Percentiles rank a stretch among this genome's conserved stretches.
phyloP scores from a whole-genome alignment of 2,329 filamentous ascomycete species.

The Rutstroemia sydowiana region DNA sequence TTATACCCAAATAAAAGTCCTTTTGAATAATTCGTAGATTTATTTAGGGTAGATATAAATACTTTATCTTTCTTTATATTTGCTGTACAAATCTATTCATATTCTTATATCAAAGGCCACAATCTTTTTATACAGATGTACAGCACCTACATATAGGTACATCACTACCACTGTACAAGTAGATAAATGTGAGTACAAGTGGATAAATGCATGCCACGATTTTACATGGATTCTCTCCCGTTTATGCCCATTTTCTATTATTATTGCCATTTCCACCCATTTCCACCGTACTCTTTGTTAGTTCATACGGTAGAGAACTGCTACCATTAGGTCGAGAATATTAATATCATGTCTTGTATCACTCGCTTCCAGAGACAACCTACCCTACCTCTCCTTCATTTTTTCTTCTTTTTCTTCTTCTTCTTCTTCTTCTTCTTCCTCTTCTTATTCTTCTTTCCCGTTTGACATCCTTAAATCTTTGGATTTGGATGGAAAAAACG shows the following conservation, averaged over 20 bases:
- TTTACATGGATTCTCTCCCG: not conserved
- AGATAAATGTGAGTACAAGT: not conserved
- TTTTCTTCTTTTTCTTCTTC: not conserved
- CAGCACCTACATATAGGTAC: not conserved
- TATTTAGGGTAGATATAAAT: too few relatives aligned
- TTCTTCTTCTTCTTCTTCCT: not conserved
- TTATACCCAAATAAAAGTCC: too few relatives aligned
- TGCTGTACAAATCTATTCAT: too few relatives aligned
- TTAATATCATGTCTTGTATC: not conserved
- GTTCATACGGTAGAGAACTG: too few relatives aligned
- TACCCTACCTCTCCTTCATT: not conserved
- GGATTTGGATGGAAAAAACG: too few relatives aligned
- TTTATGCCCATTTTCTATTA: not conserved
- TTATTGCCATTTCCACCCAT: not conserved
- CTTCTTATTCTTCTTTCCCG: too few relatives aligned
- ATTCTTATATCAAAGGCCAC: not conserved
- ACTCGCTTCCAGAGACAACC: not conserved
- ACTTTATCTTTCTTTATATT: too few relatives aligned
- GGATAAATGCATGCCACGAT: not conserved
- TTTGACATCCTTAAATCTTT: too few relatives aligned
- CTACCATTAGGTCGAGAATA: too few relatives aligned
- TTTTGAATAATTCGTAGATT: too few relatives aligned
- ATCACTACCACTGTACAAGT: slow-evolving; percentile 15
- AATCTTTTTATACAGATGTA: not conserved
- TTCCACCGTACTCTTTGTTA: too few relatives aligned